A percentile compares a stretch with the other conserved stretches of the same genome.
Evolutionary conservation across 2,329 filamentous ascomycete species (phyloP).

Genomic region (Aspergillus brunneoviolaceus): DNA sequence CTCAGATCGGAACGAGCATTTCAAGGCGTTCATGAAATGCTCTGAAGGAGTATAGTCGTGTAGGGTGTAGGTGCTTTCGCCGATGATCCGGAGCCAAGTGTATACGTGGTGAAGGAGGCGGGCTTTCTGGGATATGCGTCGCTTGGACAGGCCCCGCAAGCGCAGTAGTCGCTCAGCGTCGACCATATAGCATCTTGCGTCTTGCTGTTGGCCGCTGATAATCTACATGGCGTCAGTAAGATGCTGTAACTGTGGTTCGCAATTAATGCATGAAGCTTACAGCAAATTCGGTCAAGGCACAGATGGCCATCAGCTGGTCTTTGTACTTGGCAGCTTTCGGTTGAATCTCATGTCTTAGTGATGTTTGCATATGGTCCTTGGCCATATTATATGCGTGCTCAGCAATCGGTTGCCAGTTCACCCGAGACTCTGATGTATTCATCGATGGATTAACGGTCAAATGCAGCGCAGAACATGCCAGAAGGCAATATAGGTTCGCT

Average conservation of each 20-base stretch:
- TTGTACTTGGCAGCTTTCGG: constrained; percentile 40
- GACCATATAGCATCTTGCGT: constrained; percentile 38
- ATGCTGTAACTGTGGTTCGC: too few relatives aligned
- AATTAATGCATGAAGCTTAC: constrained; percentile 18
- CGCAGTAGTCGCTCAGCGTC: constrained; percentile 41
- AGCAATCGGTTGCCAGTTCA: constrained; percentile 28
- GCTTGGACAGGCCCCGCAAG: constrained; percentile 37
- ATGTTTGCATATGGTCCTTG: constrained; percentile 33
- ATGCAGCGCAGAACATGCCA: constrained; percentile 32
- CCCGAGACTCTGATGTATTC: constrained; percentile 11
- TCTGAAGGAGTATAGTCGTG: constrained; percentile 28
- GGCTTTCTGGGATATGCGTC: constrained; percentile 37
- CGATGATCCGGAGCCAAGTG: constrained; percentile 39
- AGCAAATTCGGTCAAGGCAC: constrained; percentile 34
- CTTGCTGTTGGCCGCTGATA: constrained; percentile 30
- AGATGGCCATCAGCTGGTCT: constrained; percentile 39
- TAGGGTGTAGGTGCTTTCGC: constrained; percentile 36
- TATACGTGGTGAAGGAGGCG: constrained; percentile 43
- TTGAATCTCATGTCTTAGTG: constrained; percentile 30
- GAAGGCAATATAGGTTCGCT: constrained; percentile 32
- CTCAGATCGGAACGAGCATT: constrained; percentile 8
- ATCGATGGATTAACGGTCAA: constrained; percentile 19
- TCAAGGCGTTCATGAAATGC: constrained; percentile 22
- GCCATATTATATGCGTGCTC: constrained; percentile 29
- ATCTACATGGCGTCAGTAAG: constrained; percentile 20